Percentiles rank a stretch among this genome's conserved stretches.
These are phyloP conservation scores for Vanrija sp. DNA, from an alignment of 1,284 basidiomycete genomes.

Conservation along the genomic window DNA sequence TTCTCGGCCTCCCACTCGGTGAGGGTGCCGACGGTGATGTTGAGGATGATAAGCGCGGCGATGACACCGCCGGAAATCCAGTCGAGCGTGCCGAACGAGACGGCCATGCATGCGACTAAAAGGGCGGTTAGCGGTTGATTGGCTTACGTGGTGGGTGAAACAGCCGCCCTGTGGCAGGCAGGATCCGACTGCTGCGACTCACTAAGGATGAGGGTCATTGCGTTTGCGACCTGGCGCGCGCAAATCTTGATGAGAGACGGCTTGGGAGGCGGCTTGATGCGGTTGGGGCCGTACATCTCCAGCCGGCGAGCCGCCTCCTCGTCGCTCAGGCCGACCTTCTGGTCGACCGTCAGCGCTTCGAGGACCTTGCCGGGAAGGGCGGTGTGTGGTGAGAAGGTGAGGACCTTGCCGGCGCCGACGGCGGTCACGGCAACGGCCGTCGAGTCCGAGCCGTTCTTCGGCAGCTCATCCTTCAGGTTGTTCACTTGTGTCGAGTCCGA, in stretches of 20 bases:
- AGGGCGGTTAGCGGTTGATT: neutral
- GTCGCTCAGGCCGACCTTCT: conserved; percentile 33
- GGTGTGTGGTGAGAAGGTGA: conserved; percentile 42
- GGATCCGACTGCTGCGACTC: conserved; percentile 11
- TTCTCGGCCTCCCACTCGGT: conserved; percentile 52
- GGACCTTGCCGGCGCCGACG: neutral
- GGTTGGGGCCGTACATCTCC: conserved; percentile 45
- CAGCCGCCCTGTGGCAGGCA: neutral
- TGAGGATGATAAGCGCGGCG: conserved; percentile 59
- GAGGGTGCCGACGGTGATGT: conserved; percentile 50
- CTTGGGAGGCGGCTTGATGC: conserved; percentile 45
- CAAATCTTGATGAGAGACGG: conserved; percentile 39
- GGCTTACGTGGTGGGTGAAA: neutral
- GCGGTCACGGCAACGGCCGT: no score
- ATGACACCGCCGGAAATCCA: conserved; percentile 66
- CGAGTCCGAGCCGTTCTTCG: no score
- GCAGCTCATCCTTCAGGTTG: no score
- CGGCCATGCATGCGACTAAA: conserved; percentile 58
- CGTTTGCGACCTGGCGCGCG: conserved; percentile 46
- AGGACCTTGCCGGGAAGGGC: conserved; percentile 34
- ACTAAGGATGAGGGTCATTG: conserved; percentile 47
- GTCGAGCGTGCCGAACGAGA: conserved; percentile 62
- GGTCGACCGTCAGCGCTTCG: conserved; percentile 37
- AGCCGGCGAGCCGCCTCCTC: conserved; percentile 29
- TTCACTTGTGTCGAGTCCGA: no score